Percentiles rank a stretch among this genome's conserved stretches.
Evolutionary conservation across 1,284 basidiomycete species (phyloP).

Genomic region (Ceratobasidium sp.): DNA sequence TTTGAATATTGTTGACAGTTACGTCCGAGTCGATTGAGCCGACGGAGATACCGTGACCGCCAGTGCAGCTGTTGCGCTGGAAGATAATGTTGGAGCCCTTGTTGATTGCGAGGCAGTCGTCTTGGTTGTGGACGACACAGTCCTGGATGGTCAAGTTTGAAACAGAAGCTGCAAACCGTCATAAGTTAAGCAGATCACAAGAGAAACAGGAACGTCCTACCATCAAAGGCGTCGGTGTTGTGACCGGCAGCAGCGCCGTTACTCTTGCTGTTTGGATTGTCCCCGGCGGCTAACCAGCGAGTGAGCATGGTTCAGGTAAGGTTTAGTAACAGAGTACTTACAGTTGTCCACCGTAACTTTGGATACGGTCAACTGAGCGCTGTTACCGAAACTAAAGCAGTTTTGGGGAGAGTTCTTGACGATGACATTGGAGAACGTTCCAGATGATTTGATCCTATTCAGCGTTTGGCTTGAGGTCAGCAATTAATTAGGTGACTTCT

Average conservation of each 20-base stretch:
- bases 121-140: conserved; percentile 46
- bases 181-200: neutral
- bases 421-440: conserved; percentile 40
- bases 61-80: conserved; percentile 10
- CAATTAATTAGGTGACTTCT: neutral
- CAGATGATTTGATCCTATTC: conserved; percentile 40
- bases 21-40: conserved; percentile 41
- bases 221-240: conserved; percentile 41
- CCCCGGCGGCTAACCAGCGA: conserved; percentile 21
- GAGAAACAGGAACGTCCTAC: neutral
- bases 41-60: conserved; percentile 43
- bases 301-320: neutral
- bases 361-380: conserved; percentile 17
- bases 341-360: conserved; percentile 43
- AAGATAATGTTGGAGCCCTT: conserved; percentile 44
- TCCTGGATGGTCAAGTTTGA: conserved; percentile 38
- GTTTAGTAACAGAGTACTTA: neutral
- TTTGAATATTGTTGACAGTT: conserved; percentile 40
- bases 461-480: conserved; percentile 11
- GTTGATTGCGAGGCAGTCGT: conserved; percentile 48
- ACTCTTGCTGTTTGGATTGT: conserved; percentile 29
- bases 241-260: conserved; percentile 29
- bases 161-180: conserved; percentile 15
- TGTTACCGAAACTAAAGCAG: conserved; percentile 35
- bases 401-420: conserved; percentile 42